Evolutionary conservation across 257 asterid species (phyloP).

Genomic region (Lycium ferocissimum): DNA sequence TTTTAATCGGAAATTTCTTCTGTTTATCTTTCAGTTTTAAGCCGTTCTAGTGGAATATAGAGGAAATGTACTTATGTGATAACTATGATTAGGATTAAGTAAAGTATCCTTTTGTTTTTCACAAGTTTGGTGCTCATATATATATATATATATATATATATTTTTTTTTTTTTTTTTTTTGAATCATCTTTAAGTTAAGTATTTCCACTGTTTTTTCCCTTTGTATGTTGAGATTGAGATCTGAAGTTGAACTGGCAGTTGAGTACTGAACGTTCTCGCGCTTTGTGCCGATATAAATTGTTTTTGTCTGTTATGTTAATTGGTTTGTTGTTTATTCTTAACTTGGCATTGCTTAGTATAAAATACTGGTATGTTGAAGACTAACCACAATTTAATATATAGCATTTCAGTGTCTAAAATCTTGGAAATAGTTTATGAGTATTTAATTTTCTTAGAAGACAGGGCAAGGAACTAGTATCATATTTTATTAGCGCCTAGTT

Average conservation of each 20-base stretch:
- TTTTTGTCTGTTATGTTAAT: background rate
- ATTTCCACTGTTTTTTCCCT: background rate
- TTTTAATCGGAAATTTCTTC: background rate
- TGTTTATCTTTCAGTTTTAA: background rate
- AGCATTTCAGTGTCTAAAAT: background rate
- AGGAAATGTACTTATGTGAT: background rate
- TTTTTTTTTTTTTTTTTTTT: background rate
- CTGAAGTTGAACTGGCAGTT: conserved; percentile 26
- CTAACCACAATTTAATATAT: background rate
- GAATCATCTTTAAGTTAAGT: background rate
- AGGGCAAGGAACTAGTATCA: background rate
- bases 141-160: too few relatives aligned
- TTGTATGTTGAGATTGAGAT: conserved; percentile 44
- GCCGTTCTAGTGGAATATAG: conserved; percentile 15
- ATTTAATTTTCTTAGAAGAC: background rate
- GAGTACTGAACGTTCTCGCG: background rate
- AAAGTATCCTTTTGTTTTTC: too few relatives aligned
- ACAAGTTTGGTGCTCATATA: too few relatives aligned
- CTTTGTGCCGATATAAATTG: conserved; percentile 25
- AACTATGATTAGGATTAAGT: conserved; percentile 16
- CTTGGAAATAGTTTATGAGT: background rate
- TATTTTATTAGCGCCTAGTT: background rate
- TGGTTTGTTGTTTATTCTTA: conserved; percentile 21
- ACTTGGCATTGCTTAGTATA: background rate
- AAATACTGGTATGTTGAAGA: conserved; percentile 19